phyloP scores from a whole-genome alignment of 2,329 filamentous ascomycete genomes.

The Emmonsiellopsis sp. region DNA sequence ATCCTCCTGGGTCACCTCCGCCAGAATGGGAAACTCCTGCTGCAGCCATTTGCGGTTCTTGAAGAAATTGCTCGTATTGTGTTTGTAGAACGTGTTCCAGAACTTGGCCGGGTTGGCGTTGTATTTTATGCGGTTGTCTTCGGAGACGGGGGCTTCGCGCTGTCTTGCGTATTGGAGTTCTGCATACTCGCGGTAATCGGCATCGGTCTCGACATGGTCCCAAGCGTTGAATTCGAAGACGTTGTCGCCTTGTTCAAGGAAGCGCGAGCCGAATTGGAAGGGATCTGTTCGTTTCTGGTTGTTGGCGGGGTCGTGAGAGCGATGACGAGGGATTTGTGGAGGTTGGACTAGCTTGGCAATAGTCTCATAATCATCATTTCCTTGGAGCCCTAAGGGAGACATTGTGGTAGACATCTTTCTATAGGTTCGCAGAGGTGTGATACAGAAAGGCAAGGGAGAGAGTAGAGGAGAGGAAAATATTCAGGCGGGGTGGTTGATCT shows the following conservation, averaged over 20 bases:
- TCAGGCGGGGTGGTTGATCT: background rate
- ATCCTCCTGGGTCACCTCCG: conserved; percentile 59
- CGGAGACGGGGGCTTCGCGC: conserved; percentile 74
- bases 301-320: conserved; percentile 58
- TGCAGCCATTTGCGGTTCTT: conserved; percentile 96
- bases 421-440: background rate
- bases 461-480: background rate
- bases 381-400: conserved; percentile 13
- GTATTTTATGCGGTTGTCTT: conserved; percentile 86
- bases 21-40: conserved; percentile 89
- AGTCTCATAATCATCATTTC: conserved; percentile 18
- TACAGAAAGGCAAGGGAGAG: background rate
- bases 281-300: conserved; percentile 84
- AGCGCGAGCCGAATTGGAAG: conserved; percentile 90
- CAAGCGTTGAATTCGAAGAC: conserved; percentile 98
- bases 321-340: conserved; percentile 45
- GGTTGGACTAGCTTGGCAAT: conserved; percentile 38
- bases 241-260: conserved; percentile 72
- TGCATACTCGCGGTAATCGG: conserved; percentile 76
- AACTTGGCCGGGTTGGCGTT: conserved; percentile 85
- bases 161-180: conserved; percentile 78
- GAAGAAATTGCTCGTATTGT: conserved; percentile 96
- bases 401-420: background rate
- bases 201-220: conserved; percentile 94
- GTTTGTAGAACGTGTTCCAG: conserved; percentile 98